phyloP scores from a whole-genome alignment of 768 basidiomycete species.

The Mycena maculata region DNA sequence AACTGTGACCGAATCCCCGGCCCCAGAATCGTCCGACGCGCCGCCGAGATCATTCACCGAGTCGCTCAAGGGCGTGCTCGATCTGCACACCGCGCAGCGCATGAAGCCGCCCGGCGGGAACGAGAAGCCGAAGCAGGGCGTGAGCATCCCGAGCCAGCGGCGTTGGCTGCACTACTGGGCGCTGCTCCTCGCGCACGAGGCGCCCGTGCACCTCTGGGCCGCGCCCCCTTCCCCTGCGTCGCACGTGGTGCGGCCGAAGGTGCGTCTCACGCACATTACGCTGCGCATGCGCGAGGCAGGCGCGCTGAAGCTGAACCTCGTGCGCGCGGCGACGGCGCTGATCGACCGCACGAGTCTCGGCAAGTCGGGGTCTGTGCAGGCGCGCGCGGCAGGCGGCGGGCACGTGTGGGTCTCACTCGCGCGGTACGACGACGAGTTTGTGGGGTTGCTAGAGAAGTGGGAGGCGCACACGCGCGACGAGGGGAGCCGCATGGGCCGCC shows the following conservation, averaged over 20 bases:
- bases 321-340: constrained; percentile 67
- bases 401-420: constrained; percentile 80
- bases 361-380: constrained; percentile 39
- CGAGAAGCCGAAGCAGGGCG: constrained; percentile 62
- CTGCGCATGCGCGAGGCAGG: constrained; percentile 71
- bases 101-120: constrained; percentile 61
- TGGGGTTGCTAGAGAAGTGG: constrained; percentile 71
- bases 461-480: constrained; percentile 64
- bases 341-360: constrained; percentile 58
- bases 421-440: constrained; percentile 81
- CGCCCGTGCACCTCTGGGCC: constrained; percentile 63
- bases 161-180: constrained; percentile 87
- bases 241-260: constrained; percentile 50
- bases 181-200: constrained; percentile 65
- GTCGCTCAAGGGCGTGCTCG: constrained; percentile 67
- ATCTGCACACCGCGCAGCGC: constrained; percentile 75
- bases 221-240: constrained; percentile 30
- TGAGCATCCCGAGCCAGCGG: constrained; percentile 85
- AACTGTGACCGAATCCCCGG: constrained; percentile 13
- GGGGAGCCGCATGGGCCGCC: constrained; percentile 50
- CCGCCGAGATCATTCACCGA: constrained; percentile 46
- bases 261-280: constrained; percentile 66
- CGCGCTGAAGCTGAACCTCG: constrained; percentile 60
- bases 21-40: neutral
- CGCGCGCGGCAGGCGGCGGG: constrained; percentile 45